A percentile compares a stretch with the other conserved stretches of the same genome.
Conservation (phyloP, 495 filamentous ascomycete genomes). For the Rostrohypoxylon terebratum region DNA sequence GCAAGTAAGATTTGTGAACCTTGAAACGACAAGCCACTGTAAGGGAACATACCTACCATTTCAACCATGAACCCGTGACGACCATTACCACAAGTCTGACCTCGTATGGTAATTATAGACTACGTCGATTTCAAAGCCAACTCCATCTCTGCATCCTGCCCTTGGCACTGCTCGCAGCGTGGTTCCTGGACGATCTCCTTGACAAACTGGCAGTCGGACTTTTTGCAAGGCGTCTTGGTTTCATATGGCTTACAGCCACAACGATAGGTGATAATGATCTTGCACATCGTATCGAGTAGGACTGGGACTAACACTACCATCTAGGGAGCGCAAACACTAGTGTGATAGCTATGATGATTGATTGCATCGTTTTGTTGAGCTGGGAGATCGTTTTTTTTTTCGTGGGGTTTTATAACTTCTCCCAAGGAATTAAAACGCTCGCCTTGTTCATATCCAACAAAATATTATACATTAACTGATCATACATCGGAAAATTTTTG, state of each 20-base stretch:
- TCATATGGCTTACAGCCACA: constrained; percentile 40
- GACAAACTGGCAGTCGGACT: not conserved
- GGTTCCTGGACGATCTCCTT: constrained; percentile 23
- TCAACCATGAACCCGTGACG: not conserved
- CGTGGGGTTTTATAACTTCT: not conserved
- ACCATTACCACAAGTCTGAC: not conserved
- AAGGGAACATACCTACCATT: not conserved
- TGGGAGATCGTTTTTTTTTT: not conserved
- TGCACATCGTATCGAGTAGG: constrained; percentile 29
- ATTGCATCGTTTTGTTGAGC: not conserved
- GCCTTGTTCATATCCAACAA: not conserved
- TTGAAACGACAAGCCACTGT: not conserved
- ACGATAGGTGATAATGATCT: constrained; percentile 32
- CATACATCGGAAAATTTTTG: constrained; percentile 6
- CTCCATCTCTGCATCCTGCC: constrained; percentile 8
- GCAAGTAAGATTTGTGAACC: not conserved
- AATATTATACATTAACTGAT: not conserved
- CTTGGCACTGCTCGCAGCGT: constrained; percentile 16
- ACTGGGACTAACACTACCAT: not conserved
- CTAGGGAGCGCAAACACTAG: not conserved
- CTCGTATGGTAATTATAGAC: not conserved
- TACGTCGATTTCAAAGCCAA: not conserved
- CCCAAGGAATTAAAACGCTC: not conserved
- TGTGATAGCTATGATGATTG: not conserved
- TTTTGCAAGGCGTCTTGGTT: constrained; percentile 22